phyloP scores from a whole-genome alignment of 805 yeast species.

The Hanseniaspora meyeri region DNA sequence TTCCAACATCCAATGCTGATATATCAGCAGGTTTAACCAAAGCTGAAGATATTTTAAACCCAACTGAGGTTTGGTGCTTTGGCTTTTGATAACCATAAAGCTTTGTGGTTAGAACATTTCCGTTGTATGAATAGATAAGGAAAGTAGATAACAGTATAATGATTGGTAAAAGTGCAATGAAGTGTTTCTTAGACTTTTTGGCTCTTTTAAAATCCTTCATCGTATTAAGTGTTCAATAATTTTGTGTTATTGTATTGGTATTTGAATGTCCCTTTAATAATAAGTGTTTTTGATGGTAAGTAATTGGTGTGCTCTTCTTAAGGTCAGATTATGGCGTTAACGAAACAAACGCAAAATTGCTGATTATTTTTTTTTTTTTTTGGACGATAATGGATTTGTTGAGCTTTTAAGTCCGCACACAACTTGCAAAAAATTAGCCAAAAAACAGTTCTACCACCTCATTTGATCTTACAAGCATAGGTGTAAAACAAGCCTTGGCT shows the following conservation, averaged over 20 bases:
- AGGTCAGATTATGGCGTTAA: too few species aligned
- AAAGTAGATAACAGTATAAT: background rate
- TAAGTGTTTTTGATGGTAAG: background rate
- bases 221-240: too few species aligned
- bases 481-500: too few species aligned
- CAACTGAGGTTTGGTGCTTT: background rate
- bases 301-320: too few species aligned
- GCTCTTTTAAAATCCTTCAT: background rate
- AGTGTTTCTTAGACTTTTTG: background rate
- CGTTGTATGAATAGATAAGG: background rate
- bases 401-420: too few species aligned
- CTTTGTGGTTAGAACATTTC: background rate
- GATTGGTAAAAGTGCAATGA: background rate
- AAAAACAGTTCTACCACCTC: too few species aligned
- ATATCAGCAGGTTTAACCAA: background rate
- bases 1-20: conserved; percentile 13
- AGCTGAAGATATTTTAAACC: background rate
- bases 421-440: too few species aligned
- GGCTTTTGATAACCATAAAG: background rate
- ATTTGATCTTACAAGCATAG: too few species aligned
- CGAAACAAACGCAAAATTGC: too few species aligned
- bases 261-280: background rate
- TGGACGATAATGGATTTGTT: too few species aligned
- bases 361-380: too few species aligned
- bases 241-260: background rate